Evolutionary conservation across 805 yeast genomes (phyloP), one percentile per base, ranked within the genome.

Genomic region (Scheffersomyces stipitis): DNA sequence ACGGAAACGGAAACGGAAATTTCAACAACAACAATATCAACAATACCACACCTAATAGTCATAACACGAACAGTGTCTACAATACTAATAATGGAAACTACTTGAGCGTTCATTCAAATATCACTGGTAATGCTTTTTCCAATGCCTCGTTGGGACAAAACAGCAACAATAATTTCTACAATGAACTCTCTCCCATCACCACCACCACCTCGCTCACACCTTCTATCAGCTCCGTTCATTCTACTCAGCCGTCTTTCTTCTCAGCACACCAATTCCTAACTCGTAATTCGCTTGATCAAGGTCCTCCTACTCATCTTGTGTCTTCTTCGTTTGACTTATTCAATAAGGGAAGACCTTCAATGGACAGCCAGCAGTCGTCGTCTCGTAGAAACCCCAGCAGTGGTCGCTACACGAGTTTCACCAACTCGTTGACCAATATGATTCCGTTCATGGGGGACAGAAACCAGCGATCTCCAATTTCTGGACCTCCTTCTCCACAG

Each of bases 171-270:
- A 30, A 38, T 27, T 15, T 37, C 20, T 34, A 26, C 36, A 42
- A 47, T 31, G 75, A 68, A 13, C 46, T 69, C 30, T 62, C 69
- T 20, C 75, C 75, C 4, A 44, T 67, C 37, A 66, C 75, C 6
- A 68, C 75, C 4, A 64, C 72, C 8, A 67, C 73, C 0, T 66
- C 72, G 3, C 55, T 64, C 30, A 64, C 73, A 0, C 73, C 70
- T 1, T 66, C 72, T 9, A 53, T 65, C 2, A 55, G 60, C 18
- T 66, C 72, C 2, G 44, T 66, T 12, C 73, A 68, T 39, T 66
- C 70, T 28, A 54, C 64, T 3, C 75, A 68, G 37, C 71, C 67
- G 4, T 66, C 71, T 3, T 69, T 66, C 39, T 65, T 68, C 41
- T 63, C 69, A 1, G 73, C 75, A 4, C 66, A 66, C 26, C 75